Conservation (phyloP, 129 eudicot species). For the Flaveria sonorensis region DNA sequence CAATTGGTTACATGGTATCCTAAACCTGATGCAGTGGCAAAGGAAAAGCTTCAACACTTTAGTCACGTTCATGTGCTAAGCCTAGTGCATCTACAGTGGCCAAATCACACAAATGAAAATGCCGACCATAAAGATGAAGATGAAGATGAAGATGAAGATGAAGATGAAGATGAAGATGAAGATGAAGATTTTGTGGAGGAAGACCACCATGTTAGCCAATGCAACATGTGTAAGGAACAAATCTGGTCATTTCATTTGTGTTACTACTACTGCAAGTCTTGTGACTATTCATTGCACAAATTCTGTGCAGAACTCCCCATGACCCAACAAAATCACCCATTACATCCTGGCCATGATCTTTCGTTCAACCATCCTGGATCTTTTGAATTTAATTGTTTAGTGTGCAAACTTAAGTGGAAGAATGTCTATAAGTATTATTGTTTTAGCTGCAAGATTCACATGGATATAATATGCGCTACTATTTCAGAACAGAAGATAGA, state of each 20-base stretch:
- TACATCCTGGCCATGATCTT: slow-evolving; percentile 7
- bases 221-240: background rate
- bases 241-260: background rate
- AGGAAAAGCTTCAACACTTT: background rate
- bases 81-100: background rate
- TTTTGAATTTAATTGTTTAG: background rate
- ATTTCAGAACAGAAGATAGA: background rate
- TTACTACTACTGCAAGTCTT: background rate
- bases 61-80: background rate
- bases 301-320: background rate
- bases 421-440: too few relatives aligned
- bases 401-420: background rate
- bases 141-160: background rate
- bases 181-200: background rate
- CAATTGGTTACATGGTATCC: too few relatives aligned
- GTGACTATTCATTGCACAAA: slow-evolving; percentile 4
- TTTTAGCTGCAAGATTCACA: background rate
- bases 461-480: slow-evolving; percentile 10
- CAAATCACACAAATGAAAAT: background rate
- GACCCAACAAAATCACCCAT: background rate
- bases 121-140: background rate
- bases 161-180: too few relatives aligned
- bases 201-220: background rate
- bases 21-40: background rate
- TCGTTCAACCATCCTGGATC: background rate